Evolutionary conservation across 2,329 filamentous ascomycete genomes (phyloP), one percentile per base, ranked within the genome.

Genomic region (Bipolaris cookei): DNA sequence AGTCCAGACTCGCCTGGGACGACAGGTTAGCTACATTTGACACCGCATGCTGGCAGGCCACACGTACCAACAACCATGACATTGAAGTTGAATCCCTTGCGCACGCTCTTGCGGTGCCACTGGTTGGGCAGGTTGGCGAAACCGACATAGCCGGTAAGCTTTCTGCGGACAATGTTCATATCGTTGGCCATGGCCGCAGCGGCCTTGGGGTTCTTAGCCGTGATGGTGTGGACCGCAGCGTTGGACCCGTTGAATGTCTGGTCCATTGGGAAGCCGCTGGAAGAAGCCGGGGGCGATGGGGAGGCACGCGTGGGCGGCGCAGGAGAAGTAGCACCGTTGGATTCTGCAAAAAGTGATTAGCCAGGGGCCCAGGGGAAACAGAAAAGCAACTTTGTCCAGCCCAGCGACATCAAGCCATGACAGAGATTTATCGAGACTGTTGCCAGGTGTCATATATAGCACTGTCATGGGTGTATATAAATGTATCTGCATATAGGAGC

Each of bases 11-110:
- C 95, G 86, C 95, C 95, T 98, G 68, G 20, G 13, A 21, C 16
- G 43, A 52, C 28, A 50, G 38, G 54, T 71, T 63, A 72, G 64
- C 52, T 53, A 49, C 28, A 18, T 23, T 14, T n/a, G 46, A 16
- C 28, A 23, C n/a, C 18, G 30, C 37, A 42, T 11, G 10, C 30
- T n/a, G 37, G 32, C 34, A 34, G 46, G 50, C 51, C 38, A 54
- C 34, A 89, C 93, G 76, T 85, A 98, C 95, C 95, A 81, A 99
- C 95, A 80, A 99, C 95, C 95, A 99, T 99, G 70, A 99, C 95
- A 78, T 99, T 99, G 86, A 99, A 99, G 87, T 98, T 99, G 87
- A 99, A 99, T 62, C 95, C 95, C 82, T 99, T 99, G 77, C 95
- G 92, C 74, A 99, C 95, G 87, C 93, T 97, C 90, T 99, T 99